Percentiles rank a stretch among this genome's conserved stretches.
These are phyloP conservation scores for Pharus latifolius DNA, from an alignment of 176 grass and related monocot species.

Conservation along the genomic window DNA sequence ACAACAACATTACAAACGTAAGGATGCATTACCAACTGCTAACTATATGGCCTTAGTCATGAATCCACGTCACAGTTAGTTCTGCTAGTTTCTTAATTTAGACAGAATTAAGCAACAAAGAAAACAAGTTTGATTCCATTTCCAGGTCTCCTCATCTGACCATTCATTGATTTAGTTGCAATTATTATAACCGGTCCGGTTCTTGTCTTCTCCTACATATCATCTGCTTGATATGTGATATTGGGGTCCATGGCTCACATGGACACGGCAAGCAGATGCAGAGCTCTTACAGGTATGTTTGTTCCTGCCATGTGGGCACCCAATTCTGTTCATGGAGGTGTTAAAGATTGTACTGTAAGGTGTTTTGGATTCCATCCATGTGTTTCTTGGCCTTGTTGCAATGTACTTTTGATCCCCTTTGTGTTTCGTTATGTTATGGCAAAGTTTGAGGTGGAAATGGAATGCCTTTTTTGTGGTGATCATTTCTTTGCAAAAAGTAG, in stretches of 20 bases:
- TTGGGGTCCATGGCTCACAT: constrained; percentile 31
- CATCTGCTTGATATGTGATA: not conserved
- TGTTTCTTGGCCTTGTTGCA: not conserved
- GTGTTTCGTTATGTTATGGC: not conserved
- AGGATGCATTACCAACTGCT: not conserved
- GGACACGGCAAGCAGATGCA: constrained; percentile 4
- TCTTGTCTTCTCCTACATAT: constrained; percentile 18
- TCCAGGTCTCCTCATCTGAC: not conserved
- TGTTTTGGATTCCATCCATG: constrained; percentile 17
- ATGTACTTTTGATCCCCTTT: not conserved
- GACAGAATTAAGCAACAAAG: constrained; percentile 1
- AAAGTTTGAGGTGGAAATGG: constrained; percentile 8
- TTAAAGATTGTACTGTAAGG: not conserved
- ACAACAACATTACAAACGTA: not conserved
- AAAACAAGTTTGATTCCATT: not conserved
- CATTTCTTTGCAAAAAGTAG: not conserved
- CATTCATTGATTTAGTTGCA: not conserved
- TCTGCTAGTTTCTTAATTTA: constrained; percentile 12
- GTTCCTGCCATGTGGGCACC: not conserved
- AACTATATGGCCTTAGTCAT: constrained; percentile 6
- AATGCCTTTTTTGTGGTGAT: constrained; percentile 3
- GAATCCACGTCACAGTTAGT: not conserved
- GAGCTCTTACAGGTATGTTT: constrained; percentile 41
- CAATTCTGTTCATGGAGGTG: not conserved
- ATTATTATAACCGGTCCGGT: not conserved